These are phyloP conservation scores for Plectosphaerella plurivora DNA, from an alignment of 2,329 filamentous ascomycete genomes.

Conservation along the genomic window DNA sequence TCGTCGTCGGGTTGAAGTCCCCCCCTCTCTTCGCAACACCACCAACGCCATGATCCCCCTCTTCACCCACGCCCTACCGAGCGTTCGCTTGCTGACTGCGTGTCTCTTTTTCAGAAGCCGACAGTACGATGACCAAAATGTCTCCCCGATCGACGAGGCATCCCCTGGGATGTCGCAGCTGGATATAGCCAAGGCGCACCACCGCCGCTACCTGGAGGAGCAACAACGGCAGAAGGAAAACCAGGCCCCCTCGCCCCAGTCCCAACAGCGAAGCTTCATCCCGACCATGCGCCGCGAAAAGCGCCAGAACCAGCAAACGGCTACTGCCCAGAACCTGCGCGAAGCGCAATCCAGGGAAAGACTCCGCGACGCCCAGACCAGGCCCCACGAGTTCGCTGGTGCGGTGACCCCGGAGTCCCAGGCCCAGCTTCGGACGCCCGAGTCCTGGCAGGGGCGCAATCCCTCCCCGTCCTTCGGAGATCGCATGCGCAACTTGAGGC, in stretches of 20 bases:
- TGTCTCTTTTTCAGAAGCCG: slow-evolving; percentile 5
- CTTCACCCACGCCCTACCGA: not conserved
- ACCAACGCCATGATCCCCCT: not conserved
- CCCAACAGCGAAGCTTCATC: slow-evolving; percentile 36
- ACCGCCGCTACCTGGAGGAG: slow-evolving; percentile 16
- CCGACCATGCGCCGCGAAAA: slow-evolving; percentile 49
- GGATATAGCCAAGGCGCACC: slow-evolving; percentile 4
- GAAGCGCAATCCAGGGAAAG: slow-evolving; percentile 33
- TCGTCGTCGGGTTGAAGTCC: not conserved
- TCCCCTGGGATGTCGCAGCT: slow-evolving; percentile 27
- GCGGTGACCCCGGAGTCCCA: slow-evolving; percentile 17
- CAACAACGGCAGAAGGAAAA: slow-evolving; percentile 7
- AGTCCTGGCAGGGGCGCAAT: slow-evolving; percentile 17
- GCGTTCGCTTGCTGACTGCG: slow-evolving; percentile 10
- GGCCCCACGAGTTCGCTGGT: slow-evolving; percentile 44
- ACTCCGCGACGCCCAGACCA: slow-evolving; percentile 48
- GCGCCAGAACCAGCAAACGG: slow-evolving; percentile 37
- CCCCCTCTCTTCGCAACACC: not conserved
- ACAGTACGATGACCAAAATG: slow-evolving; percentile 23
- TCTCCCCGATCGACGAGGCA: slow-evolving; percentile 50
- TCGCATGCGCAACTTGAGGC: slow-evolving; percentile 37
- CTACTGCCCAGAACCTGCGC: slow-evolving; percentile 26
- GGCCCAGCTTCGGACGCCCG: slow-evolving; percentile 18
- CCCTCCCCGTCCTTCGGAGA: slow-evolving; percentile 33
- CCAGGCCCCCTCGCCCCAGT: slow-evolving; percentile 13